A percentile compares a stretch with the other conserved stretches of the same genome.
Conservation (phyloP, 371 early-diverging fungal species). For the Mucor mucedo region DNA sequence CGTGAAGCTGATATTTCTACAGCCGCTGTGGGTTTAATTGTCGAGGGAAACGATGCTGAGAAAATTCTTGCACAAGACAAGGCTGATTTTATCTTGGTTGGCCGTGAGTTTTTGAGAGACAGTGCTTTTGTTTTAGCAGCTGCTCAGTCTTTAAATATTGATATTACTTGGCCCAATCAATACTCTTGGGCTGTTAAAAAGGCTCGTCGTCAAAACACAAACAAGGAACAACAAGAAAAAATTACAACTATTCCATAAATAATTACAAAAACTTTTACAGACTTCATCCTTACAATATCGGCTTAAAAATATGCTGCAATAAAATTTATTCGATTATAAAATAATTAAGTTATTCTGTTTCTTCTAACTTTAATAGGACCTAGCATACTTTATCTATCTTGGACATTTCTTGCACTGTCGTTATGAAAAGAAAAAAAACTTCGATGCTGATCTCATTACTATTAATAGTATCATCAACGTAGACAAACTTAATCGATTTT, state of each 20-base stretch:
- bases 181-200: slow-evolving; percentile 30
- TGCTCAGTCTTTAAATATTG: slow-evolving; percentile 20
- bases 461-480: too few species aligned
- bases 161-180: slow-evolving; percentile 23
- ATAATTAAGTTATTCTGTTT: too few species aligned
- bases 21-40: slow-evolving; percentile 80
- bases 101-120: slow-evolving; percentile 77
- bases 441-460: too few species aligned
- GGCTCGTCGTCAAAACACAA: slow-evolving; percentile 22
- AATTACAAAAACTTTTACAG: too few species aligned
- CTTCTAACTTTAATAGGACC: too few species aligned
- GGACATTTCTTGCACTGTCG: too few species aligned
- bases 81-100: slow-evolving; percentile 79
- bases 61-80: slow-evolving; percentile 62
- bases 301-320: too few species aligned
- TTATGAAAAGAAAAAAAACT: too few species aligned
- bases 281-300: too few species aligned
- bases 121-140: slow-evolving; percentile 58
- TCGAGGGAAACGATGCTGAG: slow-evolving; percentile 69
- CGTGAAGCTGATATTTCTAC: slow-evolving; percentile 65
- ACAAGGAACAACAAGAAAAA: slow-evolving; percentile 2
- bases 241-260: not conserved
- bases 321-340: too few species aligned
- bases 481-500: too few species aligned
- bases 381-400: too few species aligned